phyloP scores from a whole-genome alignment of 202 grass and related monocot genomes.

The Schoenoplectus triqueter region DNA sequence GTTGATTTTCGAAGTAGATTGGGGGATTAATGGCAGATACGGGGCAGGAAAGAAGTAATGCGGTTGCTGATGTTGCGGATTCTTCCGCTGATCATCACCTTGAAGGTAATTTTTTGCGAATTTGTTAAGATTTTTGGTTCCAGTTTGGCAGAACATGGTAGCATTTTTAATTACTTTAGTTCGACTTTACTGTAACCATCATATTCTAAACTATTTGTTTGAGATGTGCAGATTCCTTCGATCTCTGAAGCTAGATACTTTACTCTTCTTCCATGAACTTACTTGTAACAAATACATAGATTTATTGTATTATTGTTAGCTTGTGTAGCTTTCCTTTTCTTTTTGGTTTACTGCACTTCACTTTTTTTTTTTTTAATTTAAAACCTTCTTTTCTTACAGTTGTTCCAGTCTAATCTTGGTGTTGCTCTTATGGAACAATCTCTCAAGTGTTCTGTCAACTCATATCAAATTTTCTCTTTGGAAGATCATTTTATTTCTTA shows the following conservation, averaged over 20 bases:
- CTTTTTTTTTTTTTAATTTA: slow-evolving; percentile 5
- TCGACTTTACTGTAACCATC: slow-evolving; percentile 26
- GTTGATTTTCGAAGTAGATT: slow-evolving; percentile 21
- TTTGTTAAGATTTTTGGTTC: slow-evolving; percentile 25
- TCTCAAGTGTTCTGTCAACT: slow-evolving; percentile 6
- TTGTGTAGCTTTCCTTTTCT: slow-evolving; percentile 21
- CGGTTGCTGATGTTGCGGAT: slow-evolving; percentile 29
- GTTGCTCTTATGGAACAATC: slow-evolving; percentile 21
- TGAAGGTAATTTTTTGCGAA: slow-evolving; percentile 19
- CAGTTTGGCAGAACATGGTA: not conserved
- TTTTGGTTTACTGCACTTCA: not conserved
- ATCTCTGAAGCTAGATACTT: slow-evolving; percentile 28
- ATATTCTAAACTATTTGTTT: slow-evolving; percentile 6
- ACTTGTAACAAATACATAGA: slow-evolving; percentile 18
- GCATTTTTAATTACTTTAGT: slow-evolving; percentile 23
- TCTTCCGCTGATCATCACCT: slow-evolving; percentile 38
- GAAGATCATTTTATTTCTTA: slow-evolving; percentile 16
- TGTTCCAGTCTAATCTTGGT: slow-evolving; percentile 10
- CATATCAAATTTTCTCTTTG: slow-evolving; percentile 14
- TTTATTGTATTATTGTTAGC: not conserved
- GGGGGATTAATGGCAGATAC: slow-evolving; percentile 39
- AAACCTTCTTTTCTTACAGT: not conserved
- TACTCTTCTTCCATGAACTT: slow-evolving; percentile 7
- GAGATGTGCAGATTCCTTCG: slow-evolving; percentile 18
- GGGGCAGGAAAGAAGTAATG: slow-evolving; percentile 37